Evolutionary conservation across 2,329 filamentous ascomycete species (phyloP).

Genomic region (Hirsutella rhossiliensis): DNA sequence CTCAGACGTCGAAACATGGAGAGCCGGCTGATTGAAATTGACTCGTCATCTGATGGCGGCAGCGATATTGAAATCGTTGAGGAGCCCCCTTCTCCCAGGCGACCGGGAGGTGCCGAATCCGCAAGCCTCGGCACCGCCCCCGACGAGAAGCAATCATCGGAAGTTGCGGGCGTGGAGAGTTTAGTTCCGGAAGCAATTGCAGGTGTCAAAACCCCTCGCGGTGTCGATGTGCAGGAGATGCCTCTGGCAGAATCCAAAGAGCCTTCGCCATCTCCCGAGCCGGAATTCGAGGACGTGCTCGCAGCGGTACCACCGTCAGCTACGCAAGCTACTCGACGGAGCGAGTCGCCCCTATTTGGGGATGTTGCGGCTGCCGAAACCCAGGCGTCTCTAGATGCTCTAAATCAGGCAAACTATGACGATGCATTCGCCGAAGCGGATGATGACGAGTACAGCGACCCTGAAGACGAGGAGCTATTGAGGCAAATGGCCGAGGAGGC

Average conservation of each 20-base stretch:
- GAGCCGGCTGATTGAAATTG: slow-evolving; percentile 47
- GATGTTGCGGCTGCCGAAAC: slow-evolving; percentile 2
- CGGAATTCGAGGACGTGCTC: slow-evolving; percentile 23
- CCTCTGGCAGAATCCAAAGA: neutral
- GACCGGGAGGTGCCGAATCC: neutral
- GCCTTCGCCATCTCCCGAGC: slow-evolving; percentile 21
- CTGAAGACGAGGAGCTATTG: slow-evolving; percentile 84
- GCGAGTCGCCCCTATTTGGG: slow-evolving; percentile 5
- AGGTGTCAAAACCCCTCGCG: neutral
- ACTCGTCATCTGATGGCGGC: slow-evolving; percentile 46
- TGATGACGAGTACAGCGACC: slow-evolving; percentile 67
- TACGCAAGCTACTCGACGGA: neutral
- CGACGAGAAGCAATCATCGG: neutral
- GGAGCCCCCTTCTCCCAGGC: slow-evolving; percentile 22
- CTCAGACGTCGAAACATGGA: slow-evolving; percentile 28
- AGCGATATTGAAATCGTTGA: slow-evolving; percentile 48
- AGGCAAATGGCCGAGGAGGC: slow-evolving; percentile 79
- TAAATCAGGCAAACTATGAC: slow-evolving; percentile 18
- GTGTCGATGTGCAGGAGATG: slow-evolving; percentile 1
- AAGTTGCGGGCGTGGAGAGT: neutral
- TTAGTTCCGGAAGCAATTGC: neutral
- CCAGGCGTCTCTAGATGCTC: neutral
- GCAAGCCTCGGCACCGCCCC: slow-evolving; percentile 5
- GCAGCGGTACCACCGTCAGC: slow-evolving; percentile 7
- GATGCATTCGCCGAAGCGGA: slow-evolving; percentile 45